phyloP scores from a whole-genome alignment of 129 eudicot species.

The Helianthus annuus region HanXRQr2.0-SUNRISE NC_035435.2:12044476-12044975 shows the following conservation, averaged over 20 bases:
- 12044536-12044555: constrained; percentile 92
- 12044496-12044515: constrained; percentile 90
- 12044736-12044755: constrained; percentile 59
- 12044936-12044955: neutral
- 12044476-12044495: constrained; percentile 83
- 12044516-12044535: constrained; percentile 92
- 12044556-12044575: constrained; percentile 99
- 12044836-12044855: neutral
- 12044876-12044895: constrained; percentile 22
- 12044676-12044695: constrained; percentile 74
- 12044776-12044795: constrained; percentile 60
- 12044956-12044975: too few species aligned
- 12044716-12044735: constrained; percentile 55
- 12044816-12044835: constrained; percentile 17
- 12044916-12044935: neutral
- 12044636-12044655: constrained; percentile 66
- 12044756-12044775: constrained; percentile 66
- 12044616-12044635: constrained; percentile 83
- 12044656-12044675: constrained; percentile 60
- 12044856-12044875: constrained; percentile 32
- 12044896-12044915: neutral
- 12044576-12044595: constrained; percentile 81
- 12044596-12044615: constrained; percentile 81
- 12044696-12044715: constrained; percentile 76
- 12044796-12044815: constrained; percentile 29